Percentiles rank a stretch among this genome's conserved stretches.
These are phyloP conservation scores for Mucor mucedo DNA, from an alignment of 371 early-diverging fungal species.

Conservation along the genomic window DNA sequence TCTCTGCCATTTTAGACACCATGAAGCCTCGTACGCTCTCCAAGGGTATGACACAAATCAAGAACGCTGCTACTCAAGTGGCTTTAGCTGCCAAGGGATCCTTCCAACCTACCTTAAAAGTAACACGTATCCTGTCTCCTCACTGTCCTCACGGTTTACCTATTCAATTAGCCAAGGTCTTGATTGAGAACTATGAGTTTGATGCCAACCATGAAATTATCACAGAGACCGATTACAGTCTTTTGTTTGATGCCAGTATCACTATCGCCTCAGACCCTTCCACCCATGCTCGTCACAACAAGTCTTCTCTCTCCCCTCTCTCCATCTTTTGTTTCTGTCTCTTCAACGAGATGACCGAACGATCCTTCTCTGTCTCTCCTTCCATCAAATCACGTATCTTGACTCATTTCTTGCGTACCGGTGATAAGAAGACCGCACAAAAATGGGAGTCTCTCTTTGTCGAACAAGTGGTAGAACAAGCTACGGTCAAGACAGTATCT, in stretches of 20 bases:
- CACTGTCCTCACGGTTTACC: constrained; percentile 26
- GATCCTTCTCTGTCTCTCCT: constrained; percentile 5
- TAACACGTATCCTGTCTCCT: constrained; percentile 24
- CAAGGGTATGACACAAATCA: constrained; percentile 32
- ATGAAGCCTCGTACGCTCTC: constrained; percentile 35
- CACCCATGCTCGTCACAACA: constrained; percentile 2
- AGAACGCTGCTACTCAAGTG: constrained; percentile 21
- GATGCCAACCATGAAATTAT: constrained; percentile 26
- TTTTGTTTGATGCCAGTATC: constrained; percentile 30
- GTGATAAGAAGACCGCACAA: constrained; percentile 19
- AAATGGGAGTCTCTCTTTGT: constrained; percentile 33
- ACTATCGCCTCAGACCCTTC: constrained; percentile 17
- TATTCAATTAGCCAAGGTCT: constrained; percentile 17
- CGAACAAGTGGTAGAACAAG: constrained; percentile 2
- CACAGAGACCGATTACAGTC: constrained; percentile 19
- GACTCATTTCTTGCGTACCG: constrained; percentile 16
- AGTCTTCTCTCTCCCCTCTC: constrained; percentile 21
- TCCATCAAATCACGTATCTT: constrained; percentile 19
- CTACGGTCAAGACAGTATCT: constrained; percentile 3
- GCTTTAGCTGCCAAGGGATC: constrained; percentile 11
- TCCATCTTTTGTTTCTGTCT: constrained; percentile 21
- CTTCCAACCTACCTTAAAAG: constrained; percentile 22
- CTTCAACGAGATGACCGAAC: constrained; percentile 20
- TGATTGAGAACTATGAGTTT: constrained; percentile 30
- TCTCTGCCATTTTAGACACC: constrained; percentile 29